Conservation (phyloP, 2,329 filamentous ascomycete genomes). For the Ilyonectria robusta region DNA sequence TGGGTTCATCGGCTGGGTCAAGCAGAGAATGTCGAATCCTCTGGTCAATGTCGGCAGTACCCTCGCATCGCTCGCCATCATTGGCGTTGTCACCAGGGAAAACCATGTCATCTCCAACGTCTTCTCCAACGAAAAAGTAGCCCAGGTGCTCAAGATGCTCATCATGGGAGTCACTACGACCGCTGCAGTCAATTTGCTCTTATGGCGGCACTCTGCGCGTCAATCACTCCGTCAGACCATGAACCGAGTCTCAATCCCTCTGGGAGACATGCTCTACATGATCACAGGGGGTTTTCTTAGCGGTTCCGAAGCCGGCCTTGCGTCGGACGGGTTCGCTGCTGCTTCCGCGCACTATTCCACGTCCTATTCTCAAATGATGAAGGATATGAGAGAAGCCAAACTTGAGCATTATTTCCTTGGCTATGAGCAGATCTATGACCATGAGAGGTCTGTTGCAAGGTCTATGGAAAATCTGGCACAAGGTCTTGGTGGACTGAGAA, state of each 20-base stretch:
- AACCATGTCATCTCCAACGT: conserved; percentile 87
- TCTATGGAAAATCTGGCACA: conserved; percentile 90
- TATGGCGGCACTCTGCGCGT: conserved; percentile 85
- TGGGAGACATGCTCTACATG: conserved; percentile 85
- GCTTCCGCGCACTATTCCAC: conserved; percentile 75
- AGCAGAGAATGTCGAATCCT: conserved; percentile 82
- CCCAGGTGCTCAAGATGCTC: conserved; percentile 87
- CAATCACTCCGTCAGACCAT: conserved; percentile 80
- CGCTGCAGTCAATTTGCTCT: conserved; percentile 78
- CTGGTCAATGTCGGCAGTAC: conserved; percentile 89
- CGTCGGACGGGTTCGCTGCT: conserved; percentile 73
- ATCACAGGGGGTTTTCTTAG: conserved; percentile 88
- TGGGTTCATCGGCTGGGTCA: conserved; percentile 90
- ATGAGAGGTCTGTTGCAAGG: conserved; percentile 84
- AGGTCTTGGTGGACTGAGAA: conserved; percentile 89
- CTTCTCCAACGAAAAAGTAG: conserved; percentile 85
- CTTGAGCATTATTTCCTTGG: conserved; percentile 89
- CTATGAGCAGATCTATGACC: conserved; percentile 81
- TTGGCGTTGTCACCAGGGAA: conserved; percentile 91
- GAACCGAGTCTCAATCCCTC: conserved; percentile 77
- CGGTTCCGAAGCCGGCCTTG: conserved; percentile 83
- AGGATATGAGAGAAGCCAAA: conserved; percentile 87
- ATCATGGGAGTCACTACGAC: conserved; percentile 81
- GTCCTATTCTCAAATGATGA: conserved; percentile 78
- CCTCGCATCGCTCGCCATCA: conserved; percentile 87